Evolutionary conservation across 768 basidiomycete genomes (phyloP).

Genomic region (Pleurotus salmoneostramineus): DNA sequence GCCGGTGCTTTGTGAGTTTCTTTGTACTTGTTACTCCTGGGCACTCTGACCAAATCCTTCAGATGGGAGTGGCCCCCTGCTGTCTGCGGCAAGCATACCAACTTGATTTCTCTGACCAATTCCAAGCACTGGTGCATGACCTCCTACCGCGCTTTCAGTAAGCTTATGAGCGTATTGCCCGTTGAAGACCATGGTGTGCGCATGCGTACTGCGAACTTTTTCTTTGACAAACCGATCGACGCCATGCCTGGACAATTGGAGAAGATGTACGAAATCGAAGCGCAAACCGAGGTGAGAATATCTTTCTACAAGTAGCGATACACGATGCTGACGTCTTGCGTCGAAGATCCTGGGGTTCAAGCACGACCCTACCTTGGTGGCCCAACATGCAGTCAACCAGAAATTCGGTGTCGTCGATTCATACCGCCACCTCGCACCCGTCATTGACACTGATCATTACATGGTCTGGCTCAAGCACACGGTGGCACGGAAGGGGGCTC

Average conservation of each 20-base stretch:
- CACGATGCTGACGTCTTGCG: neutral
- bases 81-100: slow-evolving; percentile 33
- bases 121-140: slow-evolving; percentile 33
- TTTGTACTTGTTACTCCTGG: neutral
- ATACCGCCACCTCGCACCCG: slow-evolving; percentile 29
- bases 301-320: no score
- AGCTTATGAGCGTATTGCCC: slow-evolving; percentile 14
- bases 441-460: slow-evolving; percentile 31
- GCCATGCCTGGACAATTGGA: slow-evolving; percentile 21
- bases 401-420: slow-evolving; percentile 27
- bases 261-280: slow-evolving; percentile 24
- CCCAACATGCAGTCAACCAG: slow-evolving; percentile 22
- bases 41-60: neutral
- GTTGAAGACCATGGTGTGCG: slow-evolving; percentile 25
- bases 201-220: slow-evolving; percentile 29
- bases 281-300: slow-evolving; percentile 1
- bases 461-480: slow-evolving; percentile 27
- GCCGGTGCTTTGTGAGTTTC: slow-evolving; percentile 22
- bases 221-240: slow-evolving; percentile 24
- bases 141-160: slow-evolving; percentile 27
- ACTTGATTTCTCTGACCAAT: slow-evolving; percentile 25
- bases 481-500: slow-evolving; percentile 23
- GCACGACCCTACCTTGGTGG: slow-evolving; percentile 18
- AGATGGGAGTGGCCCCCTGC: slow-evolving; percentile 38
- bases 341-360: slow-evolving; percentile 20